Evolutionary conservation across 1,284 basidiomycete species (phyloP), one percentile per base, ranked within the genome.

Genomic region (Rhizoctonia solani): DNA sequence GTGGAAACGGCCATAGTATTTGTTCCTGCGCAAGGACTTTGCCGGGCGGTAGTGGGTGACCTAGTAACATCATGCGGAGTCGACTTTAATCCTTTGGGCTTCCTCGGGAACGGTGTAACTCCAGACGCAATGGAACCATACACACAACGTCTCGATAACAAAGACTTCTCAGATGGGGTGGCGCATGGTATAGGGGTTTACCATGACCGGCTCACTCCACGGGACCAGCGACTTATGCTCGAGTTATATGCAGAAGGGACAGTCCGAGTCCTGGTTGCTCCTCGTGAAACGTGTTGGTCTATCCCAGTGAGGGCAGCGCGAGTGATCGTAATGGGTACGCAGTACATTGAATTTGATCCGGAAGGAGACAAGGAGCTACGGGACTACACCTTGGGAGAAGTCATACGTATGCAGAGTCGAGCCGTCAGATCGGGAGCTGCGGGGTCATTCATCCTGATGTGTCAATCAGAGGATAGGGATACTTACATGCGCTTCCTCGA

Each of bases 311-410:
- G 87, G 39, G 92, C 92, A 0, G 83, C 84, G 3, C 85, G 87
- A 2, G 95, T 98, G 14, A 82, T 98, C 39, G 88, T 95, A 54
- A 90, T 98, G 88, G 91, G 94, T 27, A 94, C 95, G 4, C 96
- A 99, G 76, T 97, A 93, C 75, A 77, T 89, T 34, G 81, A 86
- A 54, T 73, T 83, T 16, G 71, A 72, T 19, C 69, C 71, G n/a
- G 74, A 73, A 54, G 71, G 74, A 23, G 86, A 90, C 71, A 85
- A 89, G 34, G 87, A 89, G 71, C 74, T 95, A 52, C 82, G 83
- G 54, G 92, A 94, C 74, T 99, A 99, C 75, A 78, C 81, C 0
- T 79, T 94, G 34, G 81, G 85, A 32, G 95, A 98, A 73, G 78
- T 99, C 50, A 87, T 92, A 56, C 87, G 87, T 67, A 98, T 99